phyloP scores from a whole-genome alignment of 495 filamentous ascomycete species.

The Aspergillus nidulans region DNA sequence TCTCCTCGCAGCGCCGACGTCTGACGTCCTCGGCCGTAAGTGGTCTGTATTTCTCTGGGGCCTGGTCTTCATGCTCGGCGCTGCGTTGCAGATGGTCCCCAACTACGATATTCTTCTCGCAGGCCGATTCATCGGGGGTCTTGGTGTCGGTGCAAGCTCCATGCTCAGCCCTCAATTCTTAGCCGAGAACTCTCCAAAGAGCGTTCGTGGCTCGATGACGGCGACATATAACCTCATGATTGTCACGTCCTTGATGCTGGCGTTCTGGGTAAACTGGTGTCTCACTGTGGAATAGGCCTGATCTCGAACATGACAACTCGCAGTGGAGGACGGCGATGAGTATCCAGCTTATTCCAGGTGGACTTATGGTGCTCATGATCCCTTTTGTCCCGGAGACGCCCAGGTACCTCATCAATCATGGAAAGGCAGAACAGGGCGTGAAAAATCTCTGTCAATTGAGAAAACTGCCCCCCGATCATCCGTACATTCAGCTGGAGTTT shows the following conservation, averaged over 20 bases:
- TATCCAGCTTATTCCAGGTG: conserved; percentile 46
- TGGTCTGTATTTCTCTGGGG: conserved; percentile 47
- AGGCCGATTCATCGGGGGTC: conserved; percentile 19
- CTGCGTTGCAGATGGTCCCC: conserved; percentile 53
- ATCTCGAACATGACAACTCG: conserved; percentile 28
- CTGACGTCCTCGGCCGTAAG: conserved; percentile 51
- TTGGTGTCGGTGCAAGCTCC: conserved; percentile 21
- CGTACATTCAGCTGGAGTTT: conserved; percentile 49
- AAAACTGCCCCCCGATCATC: conserved; percentile 50
- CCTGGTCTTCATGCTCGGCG: conserved; percentile 53
- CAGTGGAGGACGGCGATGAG: conserved; percentile 45
- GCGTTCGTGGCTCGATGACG: conserved; percentile 24
- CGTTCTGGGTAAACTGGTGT: conserved; percentile 26
- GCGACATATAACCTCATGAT: conserved; percentile 28
- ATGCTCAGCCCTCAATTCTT: conserved; percentile 23
- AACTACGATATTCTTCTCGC: conserved; percentile 33
- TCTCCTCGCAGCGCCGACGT: conserved; percentile 49
- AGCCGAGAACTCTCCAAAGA: conserved; percentile 30
- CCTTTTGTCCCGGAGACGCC: conserved; percentile 51
- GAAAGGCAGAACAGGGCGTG: conserved; percentile 43
- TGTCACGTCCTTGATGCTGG: conserved; percentile 23
- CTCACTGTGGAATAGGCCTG: conserved; percentile 19
- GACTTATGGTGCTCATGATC: conserved; percentile 54
- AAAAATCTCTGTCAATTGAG: conserved; percentile 55
- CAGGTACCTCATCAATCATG: conserved; percentile 49